These are phyloP conservation scores for Pseudoturritis turrita DNA, from an alignment of 345 rosid genomes.

Conservation along the genomic window DNA sequence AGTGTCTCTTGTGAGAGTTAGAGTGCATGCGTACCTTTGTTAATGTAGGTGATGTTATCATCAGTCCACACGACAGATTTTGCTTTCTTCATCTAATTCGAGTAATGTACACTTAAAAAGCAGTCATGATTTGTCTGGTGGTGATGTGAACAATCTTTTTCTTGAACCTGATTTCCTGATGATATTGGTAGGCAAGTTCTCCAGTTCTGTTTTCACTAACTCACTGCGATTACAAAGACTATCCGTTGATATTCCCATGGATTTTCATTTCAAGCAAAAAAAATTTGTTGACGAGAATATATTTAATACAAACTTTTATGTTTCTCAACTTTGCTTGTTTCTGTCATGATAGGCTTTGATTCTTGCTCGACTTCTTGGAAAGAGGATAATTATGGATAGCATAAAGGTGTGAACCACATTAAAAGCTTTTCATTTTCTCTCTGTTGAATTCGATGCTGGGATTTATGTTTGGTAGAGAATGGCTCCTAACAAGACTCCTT, in stretches of 20 bases:
- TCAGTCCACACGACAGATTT: neutral
- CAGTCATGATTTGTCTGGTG: neutral
- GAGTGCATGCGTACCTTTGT: neutral
- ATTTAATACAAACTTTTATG: neutral
- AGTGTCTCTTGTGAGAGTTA: neutral
- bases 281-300: neutral
- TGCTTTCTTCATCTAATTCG: neutral
- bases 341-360: constrained; percentile 65
- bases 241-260: neutral
- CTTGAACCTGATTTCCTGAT: neutral
- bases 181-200: neutral
- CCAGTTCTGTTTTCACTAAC: neutral
- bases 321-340: constrained; percentile 3
- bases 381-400: constrained; percentile 55
- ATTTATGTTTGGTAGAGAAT: neutral
- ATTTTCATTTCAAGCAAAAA: neutral
- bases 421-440: neutral
- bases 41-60: neutral
- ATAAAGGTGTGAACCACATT: constrained; percentile 47
- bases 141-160: neutral
- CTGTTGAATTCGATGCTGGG: neutral
- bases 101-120: neutral
- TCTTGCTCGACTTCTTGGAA: constrained; percentile 89
- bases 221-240: neutral
- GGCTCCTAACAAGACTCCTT: neutral